Conservation (phyloP, 768 basidiomycete species). For the Agrocybe praecox region DNA sequence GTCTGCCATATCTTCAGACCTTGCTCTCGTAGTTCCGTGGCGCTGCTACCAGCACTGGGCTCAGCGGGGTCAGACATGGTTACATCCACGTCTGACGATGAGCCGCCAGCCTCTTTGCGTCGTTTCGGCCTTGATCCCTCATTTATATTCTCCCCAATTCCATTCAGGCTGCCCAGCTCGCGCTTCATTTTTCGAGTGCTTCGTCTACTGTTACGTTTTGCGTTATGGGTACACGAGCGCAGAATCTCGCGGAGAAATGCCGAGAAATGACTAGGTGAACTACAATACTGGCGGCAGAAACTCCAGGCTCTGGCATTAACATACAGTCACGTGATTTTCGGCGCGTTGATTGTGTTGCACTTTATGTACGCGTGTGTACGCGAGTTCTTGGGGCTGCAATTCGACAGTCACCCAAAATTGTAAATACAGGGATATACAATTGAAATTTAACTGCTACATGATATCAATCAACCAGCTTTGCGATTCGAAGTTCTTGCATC, state of each 20-base stretch:
- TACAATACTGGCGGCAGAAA: slow-evolving; percentile 12
- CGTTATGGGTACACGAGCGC: background rate
- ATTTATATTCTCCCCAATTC: slow-evolving; percentile 24
- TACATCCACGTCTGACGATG: slow-evolving; percentile 44
- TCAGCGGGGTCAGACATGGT: slow-evolving; percentile 34
- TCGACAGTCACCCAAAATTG: background rate
- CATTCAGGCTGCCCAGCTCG: slow-evolving; percentile 36
- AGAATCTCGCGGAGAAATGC: slow-evolving; percentile 1
- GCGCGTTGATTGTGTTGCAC: slow-evolving; percentile 20
- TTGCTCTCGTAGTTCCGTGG: slow-evolving; percentile 58
- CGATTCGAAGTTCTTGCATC: slow-evolving; percentile 52
- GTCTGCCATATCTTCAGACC: slow-evolving; percentile 76
- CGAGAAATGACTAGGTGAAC: slow-evolving; percentile 19
- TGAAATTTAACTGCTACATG: too few species aligned
- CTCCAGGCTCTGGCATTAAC: slow-evolving; percentile 10
- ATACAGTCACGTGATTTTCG: slow-evolving; percentile 20
- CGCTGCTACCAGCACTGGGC: slow-evolving; percentile 18
- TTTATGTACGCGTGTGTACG: slow-evolving; percentile 20
- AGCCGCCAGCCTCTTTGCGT: slow-evolving; percentile 36
- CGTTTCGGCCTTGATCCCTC: slow-evolving; percentile 47
- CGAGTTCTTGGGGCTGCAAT: too few species aligned
- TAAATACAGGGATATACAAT: too few species aligned
- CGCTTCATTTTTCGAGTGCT: slow-evolving; percentile 35
- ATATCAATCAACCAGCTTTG: slow-evolving; percentile 33
- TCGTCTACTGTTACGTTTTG: background rate